phyloP scores from a whole-genome alignment of 345 rosid genomes.

The Geranium rotundifolium region DNA sequence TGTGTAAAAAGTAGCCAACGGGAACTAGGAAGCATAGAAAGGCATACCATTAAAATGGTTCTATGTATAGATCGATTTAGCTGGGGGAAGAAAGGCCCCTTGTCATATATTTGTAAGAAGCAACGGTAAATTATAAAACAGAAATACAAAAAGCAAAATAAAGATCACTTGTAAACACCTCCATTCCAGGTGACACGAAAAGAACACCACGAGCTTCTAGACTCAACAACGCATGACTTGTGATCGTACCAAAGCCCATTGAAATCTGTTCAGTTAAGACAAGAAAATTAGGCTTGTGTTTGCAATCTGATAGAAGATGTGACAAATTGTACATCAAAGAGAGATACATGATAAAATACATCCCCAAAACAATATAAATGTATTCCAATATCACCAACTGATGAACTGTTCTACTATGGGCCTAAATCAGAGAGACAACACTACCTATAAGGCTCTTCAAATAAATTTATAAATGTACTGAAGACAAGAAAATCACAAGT shows the following conservation, averaged over 20 bases:
- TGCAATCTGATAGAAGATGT: background rate
- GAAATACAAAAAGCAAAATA: background rate
- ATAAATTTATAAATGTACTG: too few relatives aligned
- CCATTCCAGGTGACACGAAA: slow-evolving; percentile 75
- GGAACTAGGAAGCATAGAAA: too few relatives aligned
- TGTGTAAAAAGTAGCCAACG: too few relatives aligned
- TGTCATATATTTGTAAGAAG: background rate
- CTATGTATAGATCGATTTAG: too few relatives aligned
- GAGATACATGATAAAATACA: background rate
- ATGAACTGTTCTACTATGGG: too few relatives aligned
- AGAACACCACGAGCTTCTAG: slow-evolving; percentile 94
- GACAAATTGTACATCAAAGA: background rate
- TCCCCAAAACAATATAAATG: background rate
- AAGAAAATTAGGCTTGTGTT: slow-evolving; percentile 4
- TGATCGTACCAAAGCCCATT: slow-evolving; percentile 80
- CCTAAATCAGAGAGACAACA: too few relatives aligned
- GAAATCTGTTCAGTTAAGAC: slow-evolving; percentile 50
- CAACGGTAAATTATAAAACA: background rate
- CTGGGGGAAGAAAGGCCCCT: background rate
- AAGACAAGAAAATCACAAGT: too few relatives aligned
- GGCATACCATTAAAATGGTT: too few relatives aligned
- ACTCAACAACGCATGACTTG: slow-evolving; percentile 80
- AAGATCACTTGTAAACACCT: slow-evolving; percentile 30
- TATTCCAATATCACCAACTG: too few relatives aligned
- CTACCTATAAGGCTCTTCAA: too few relatives aligned